phyloP scores from a whole-genome alignment of 75 land plant genomes.

The Picea sitchensis region DNA sequence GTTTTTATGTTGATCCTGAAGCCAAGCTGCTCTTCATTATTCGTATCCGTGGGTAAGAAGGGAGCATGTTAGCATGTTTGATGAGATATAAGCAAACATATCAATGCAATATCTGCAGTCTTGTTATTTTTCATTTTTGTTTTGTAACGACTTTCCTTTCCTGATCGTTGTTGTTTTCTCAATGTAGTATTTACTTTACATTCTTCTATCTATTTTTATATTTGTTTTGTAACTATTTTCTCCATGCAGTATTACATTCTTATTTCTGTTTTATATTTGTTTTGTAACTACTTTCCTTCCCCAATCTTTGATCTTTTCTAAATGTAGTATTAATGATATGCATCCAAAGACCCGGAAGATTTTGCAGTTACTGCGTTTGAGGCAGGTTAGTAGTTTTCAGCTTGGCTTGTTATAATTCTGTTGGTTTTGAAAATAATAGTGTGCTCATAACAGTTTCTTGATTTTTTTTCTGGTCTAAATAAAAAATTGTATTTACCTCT shows the following conservation, averaged over 20 bases:
- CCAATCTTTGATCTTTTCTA: not conserved
- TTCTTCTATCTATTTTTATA: not conserved
- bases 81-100: not conserved
- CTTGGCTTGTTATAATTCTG: not conserved
- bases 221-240: not conserved
- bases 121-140: not conserved
- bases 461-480: not conserved
- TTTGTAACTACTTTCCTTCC: not conserved
- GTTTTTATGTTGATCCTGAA: conserved; percentile 74
- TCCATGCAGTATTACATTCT: not conserved
- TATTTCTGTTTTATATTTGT: not conserved
- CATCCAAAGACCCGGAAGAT: conserved; percentile 60
- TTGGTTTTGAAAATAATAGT: not conserved
- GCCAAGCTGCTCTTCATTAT: conserved; percentile 76
- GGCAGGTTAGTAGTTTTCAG: conserved; percentile 21
- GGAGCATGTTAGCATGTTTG: not conserved
- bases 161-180: not conserved
- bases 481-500: not conserved
- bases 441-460: not conserved
- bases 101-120: not conserved
- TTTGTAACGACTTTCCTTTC: not conserved
- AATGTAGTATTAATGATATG: conserved; percentile 80
- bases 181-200: not conserved
- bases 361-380: conserved; percentile 43
- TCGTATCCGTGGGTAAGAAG: conserved; percentile 61